A percentile compares a stretch with the other conserved stretches of the same genome.
Conservation (phyloP, 2,329 filamentous ascomycete genomes). For the Calonectria multiphialidica region DNA sequence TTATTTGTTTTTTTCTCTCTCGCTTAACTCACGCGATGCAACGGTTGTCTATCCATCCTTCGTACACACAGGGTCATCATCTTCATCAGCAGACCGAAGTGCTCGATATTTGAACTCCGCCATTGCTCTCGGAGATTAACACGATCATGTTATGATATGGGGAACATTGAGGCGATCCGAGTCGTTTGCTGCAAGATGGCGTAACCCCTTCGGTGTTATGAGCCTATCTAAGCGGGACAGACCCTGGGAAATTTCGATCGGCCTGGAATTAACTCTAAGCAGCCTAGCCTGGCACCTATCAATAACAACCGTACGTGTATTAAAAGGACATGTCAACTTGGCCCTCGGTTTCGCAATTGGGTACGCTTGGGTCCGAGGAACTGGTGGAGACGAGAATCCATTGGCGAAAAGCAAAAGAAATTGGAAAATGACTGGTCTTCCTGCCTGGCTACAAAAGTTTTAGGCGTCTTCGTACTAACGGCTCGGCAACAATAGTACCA, state of each 20-base stretch:
- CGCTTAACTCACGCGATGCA: neutral
- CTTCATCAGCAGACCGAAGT: neutral
- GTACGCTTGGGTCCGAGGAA: neutral
- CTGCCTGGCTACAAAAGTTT: too few species aligned
- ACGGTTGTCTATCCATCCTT: neutral
- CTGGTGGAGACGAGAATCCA: neutral
- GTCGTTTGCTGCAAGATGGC: neutral
- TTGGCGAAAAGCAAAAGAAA: neutral
- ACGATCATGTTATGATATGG: neutral
- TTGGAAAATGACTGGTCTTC: too few species aligned
- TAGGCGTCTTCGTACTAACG: too few species aligned
- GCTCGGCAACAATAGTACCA: too few species aligned
- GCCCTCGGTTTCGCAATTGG: neutral
- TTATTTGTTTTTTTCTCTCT: neutral
- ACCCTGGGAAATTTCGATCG: constrained; percentile 1
- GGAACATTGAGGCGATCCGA: neutral
- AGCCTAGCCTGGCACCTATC: neutral
- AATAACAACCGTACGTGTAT: neutral
- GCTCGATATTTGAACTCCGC: neutral
- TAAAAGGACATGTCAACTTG: neutral
- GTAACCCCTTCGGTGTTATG: neutral
- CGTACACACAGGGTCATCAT: neutral
- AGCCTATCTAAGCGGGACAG: neutral
- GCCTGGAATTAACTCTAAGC: neutral
- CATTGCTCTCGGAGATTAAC: neutral